Evolutionary conservation across 768 basidiomycete species (phyloP), one percentile per base, ranked within the genome.

Genomic region (Paxillus ammoniavirescens): DNA sequence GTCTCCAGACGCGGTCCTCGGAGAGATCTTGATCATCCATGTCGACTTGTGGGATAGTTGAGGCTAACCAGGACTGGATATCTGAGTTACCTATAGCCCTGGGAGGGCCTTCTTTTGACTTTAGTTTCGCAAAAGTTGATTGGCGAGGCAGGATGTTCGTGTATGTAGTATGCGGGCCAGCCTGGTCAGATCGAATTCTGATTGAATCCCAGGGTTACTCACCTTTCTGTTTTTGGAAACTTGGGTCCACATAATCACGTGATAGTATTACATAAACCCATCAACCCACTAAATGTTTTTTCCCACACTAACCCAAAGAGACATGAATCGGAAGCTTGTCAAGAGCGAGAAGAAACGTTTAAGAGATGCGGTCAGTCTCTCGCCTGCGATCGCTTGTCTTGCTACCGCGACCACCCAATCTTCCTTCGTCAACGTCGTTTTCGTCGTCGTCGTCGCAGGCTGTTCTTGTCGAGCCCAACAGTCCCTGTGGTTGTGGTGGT

Each of bases 21-120:
- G 55, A 9, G 50, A 52, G 47, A 41, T 65, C 60, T 14, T 66
- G 56, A 49, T 72, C 71, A 35, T 73, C 73, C 49, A 65, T 65
- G 49, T 73, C 64, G 37, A 61, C 47, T 26, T 54, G 58, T 13
- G 42, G 37, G n/a, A 63, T 50, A 23, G 82, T 75, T n/a, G 77
- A 75, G 36, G 79, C 76, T 50, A 85, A 73, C 86, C 87, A 89
- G 30, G 81, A 80, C 61, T 80, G 75, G 61, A 88, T 85, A 61
- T 83, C 82, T 43, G 79, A 71, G 64, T 75, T 77, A 42, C 68
- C 70, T 42, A 18, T 31, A 33, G 61, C 37, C 42, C 65, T 67
- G 45, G 62, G 55, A 52, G 64, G 64, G 61, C 66, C 69, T 66
- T 81, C 78, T 61, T 75, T 77, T 57, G 74, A 68, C 65, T 76